phyloP scores from a whole-genome alignment of 345 rosid genomes.

The Acer negundo region DNA sequence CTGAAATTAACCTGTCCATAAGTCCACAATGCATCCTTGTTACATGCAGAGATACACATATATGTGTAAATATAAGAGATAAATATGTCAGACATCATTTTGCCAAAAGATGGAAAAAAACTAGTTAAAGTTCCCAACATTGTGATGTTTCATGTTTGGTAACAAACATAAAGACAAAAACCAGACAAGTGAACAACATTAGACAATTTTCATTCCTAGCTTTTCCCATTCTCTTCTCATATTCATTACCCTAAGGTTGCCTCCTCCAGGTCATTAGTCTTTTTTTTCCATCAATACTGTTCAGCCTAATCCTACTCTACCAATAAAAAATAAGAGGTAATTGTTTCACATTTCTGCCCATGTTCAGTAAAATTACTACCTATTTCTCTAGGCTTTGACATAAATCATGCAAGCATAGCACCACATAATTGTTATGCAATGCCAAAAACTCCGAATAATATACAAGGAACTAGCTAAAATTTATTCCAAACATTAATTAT shows the following conservation, averaged over 20 bases:
- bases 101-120: background rate
- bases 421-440: background rate
- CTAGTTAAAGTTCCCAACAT: background rate
- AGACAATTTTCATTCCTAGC: background rate
- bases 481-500: background rate
- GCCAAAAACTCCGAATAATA: background rate
- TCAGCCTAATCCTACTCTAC: background rate
- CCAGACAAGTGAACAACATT: background rate
- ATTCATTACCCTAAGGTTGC: background rate
- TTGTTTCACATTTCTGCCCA: background rate
- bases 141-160: background rate
- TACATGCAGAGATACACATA: background rate
- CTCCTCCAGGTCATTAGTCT: background rate
- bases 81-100: background rate
- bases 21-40: conserved; percentile 25
- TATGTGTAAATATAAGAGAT: background rate
- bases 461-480: background rate
- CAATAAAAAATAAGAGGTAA: background rate
- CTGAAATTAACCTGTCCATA: conserved; percentile 85
- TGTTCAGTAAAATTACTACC: background rate
- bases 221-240: background rate
- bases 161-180: conserved; percentile 11
- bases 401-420: background rate
- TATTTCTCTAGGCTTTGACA: background rate
- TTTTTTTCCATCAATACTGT: background rate